A percentile compares a stretch with the other conserved stretches of the same genome.
phyloP scores from a whole-genome alignment of 2,329 filamentous ascomycete genomes.

The Calonectria hongkongensis region DNA sequence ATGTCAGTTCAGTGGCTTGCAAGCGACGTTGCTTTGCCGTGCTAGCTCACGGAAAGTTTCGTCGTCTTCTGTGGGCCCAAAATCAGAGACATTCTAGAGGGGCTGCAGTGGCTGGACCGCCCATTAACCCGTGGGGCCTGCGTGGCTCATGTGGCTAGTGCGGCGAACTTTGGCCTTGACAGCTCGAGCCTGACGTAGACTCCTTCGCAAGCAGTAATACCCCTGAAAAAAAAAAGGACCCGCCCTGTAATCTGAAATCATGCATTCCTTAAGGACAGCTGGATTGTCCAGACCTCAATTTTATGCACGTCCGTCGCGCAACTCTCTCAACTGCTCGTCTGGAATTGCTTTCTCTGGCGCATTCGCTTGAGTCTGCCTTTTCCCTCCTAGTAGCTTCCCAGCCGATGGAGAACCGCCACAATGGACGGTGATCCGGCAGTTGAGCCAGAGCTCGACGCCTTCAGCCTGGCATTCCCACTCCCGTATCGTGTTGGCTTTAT shows the following conservation, averaged over 20 bases:
- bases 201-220: conserved; percentile 36
- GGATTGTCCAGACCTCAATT: conserved; percentile 47
- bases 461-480: conserved; percentile 90
- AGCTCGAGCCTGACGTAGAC: conserved; percentile 32
- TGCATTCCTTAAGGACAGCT: conserved; percentile 51
- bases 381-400: conserved; percentile 24
- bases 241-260: conserved; percentile 46
- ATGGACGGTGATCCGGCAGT: conserved; percentile 86
- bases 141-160: conserved; percentile 30
- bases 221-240: conserved; percentile 50
- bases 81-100: conserved; percentile 19
- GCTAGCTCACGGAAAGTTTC: conserved; percentile 28
- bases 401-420: conserved; percentile 53
- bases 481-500: conserved; percentile 93
- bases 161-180: background rate
- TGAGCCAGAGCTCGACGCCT: conserved; percentile 84
- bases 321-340: conserved; percentile 41
- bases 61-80: conserved; percentile 9
- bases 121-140: conserved; percentile 1
- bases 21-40: conserved; percentile 13
- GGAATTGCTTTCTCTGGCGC: conserved; percentile 33
- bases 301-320: conserved; percentile 44
- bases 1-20: conserved; percentile 14
- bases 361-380: conserved; percentile 32
- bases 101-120: conserved; percentile 29